These are phyloP conservation scores for Rubus idaeus DNA, from an alignment of 306 rosid species.

Conservation along the genomic window DNA sequence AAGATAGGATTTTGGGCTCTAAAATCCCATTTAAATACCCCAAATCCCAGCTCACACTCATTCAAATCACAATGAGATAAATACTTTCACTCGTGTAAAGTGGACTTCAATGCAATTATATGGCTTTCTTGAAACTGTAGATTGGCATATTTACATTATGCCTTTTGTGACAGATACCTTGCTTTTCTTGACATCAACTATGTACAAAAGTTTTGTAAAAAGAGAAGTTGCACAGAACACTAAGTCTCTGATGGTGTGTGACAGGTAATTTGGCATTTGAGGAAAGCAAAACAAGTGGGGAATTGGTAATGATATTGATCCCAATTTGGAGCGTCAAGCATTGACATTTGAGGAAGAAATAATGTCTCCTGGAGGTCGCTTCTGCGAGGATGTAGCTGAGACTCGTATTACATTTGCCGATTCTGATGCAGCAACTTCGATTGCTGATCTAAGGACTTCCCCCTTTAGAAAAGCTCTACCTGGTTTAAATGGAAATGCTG, in stretches of 20 bases:
- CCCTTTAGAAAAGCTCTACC: constrained; percentile 27
- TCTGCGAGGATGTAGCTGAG: constrained; percentile 38
- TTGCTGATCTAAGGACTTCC: constrained; percentile 35
- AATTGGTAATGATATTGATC: constrained; percentile 3
- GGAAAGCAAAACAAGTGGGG: constrained; percentile 17
- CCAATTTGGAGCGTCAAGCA: constrained; percentile 12
- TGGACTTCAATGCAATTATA: not conserved
- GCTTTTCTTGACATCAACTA: constrained; percentile 9
- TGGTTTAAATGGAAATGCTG: constrained; percentile 30
- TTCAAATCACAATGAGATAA: constrained; percentile 2
- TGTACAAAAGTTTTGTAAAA: not conserved
- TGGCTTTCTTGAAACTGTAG: constrained; percentile 20
- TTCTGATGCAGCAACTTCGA: constrained; percentile 33
- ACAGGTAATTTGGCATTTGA: constrained; percentile 22
- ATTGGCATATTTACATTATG: constrained; percentile 4
- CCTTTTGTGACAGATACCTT: constrained; percentile 18
- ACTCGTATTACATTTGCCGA: constrained; percentile 28
- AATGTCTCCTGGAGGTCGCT: constrained; percentile 38
- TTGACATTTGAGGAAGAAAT: constrained; percentile 29
- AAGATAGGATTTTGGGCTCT: not conserved
- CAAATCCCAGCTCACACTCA: not conserved
- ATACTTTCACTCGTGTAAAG: constrained; percentile 1
- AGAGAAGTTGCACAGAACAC: constrained; percentile 1
- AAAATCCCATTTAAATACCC: constrained; percentile 1
- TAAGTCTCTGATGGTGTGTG: constrained; percentile 15